phyloP scores from a whole-genome alignment of 129 eudicot genomes.

The Calendula officinalis region DNA sequence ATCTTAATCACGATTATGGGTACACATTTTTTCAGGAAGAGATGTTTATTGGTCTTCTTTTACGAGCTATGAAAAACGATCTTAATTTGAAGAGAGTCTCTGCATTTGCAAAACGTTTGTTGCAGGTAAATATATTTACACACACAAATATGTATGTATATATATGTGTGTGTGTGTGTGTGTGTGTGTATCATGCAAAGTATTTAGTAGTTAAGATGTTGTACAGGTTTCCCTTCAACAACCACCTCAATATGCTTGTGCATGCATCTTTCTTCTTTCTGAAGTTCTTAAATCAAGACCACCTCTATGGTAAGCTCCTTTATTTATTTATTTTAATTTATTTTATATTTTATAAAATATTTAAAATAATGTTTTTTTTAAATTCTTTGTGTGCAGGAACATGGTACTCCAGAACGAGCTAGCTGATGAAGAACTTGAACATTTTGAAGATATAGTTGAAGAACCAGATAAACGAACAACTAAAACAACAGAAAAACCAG shows the following conservation, averaged over 20 bases:
- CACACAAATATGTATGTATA: background rate
- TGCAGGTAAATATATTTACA: slow-evolving; percentile 60
- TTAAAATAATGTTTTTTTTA: background rate
- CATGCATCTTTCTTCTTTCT: slow-evolving; percentile 87
- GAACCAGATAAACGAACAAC: slow-evolving; percentile 37
- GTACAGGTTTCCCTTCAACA: slow-evolving; percentile 88
- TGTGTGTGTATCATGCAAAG: slow-evolving; percentile 3
- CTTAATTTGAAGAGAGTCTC: slow-evolving; percentile 80
- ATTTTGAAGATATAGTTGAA: slow-evolving; percentile 79
- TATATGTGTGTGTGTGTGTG: background rate
- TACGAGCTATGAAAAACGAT: slow-evolving; percentile 89
- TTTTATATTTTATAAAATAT: background rate
- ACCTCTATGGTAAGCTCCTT: slow-evolving; percentile 73
- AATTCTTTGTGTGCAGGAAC: slow-evolving; percentile 51
- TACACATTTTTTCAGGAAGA: slow-evolving; percentile 62
- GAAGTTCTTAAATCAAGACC: slow-evolving; percentile 97
- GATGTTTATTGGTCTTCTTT: slow-evolving; percentile 78
- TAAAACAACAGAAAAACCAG: slow-evolving; percentile 22
- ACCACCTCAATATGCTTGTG: slow-evolving; percentile 97
- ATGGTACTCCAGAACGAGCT: slow-evolving; percentile 86
- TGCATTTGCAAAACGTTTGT: slow-evolving; percentile 91
- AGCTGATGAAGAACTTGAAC: slow-evolving; percentile 90
- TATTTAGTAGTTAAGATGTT: slow-evolving; percentile 10
- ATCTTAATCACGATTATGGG: background rate
- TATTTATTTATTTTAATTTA: background rate